phyloP scores from a whole-genome alignment of 129 eudicot species.

The Saussurea involucrata region DNA sequence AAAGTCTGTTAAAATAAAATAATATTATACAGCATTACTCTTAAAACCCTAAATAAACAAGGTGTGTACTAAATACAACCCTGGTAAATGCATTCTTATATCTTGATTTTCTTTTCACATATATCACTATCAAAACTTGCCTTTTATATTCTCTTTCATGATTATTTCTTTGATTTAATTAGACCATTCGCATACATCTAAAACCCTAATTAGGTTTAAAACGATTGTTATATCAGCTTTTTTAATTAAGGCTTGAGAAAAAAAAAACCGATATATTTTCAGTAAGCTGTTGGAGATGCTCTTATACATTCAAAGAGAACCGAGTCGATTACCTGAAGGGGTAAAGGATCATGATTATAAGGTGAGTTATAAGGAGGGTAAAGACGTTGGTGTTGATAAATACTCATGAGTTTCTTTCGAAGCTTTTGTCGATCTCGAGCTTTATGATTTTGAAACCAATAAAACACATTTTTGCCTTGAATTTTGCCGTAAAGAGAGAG shows the following conservation, averaged over 20 bases:
- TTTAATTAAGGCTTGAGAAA: not conserved
- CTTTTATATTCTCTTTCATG: too few species aligned
- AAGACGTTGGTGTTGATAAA: slow-evolving; percentile 37
- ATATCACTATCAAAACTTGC: too few species aligned
- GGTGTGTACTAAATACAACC: too few species aligned
- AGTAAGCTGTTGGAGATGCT: not conserved
- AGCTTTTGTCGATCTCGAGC: slow-evolving; percentile 89
- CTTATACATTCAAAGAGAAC: not conserved
- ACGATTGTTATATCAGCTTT: not conserved
- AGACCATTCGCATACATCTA: not conserved
- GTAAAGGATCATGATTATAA: slow-evolving; percentile 8
- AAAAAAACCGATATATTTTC: not conserved
- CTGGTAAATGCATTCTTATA: too few species aligned
- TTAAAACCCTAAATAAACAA: too few species aligned
- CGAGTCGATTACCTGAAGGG: slow-evolving; percentile 25
- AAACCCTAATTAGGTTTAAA: slow-evolving; percentile 18
- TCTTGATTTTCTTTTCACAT: too few species aligned
- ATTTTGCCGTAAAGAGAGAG: slow-evolving; percentile 69
- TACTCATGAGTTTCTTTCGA: slow-evolving; percentile 47
- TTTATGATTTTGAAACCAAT: slow-evolving; percentile 96
- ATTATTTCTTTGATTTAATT: too few species aligned
- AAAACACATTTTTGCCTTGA: slow-evolving; percentile 89
- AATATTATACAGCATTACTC: not conserved
- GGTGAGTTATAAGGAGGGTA: slow-evolving; percentile 10
- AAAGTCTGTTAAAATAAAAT: not conserved